Evolutionary conservation across 495 filamentous ascomycete genomes (phyloP).

Genomic region (Ascodesmis nigricans): DNA sequence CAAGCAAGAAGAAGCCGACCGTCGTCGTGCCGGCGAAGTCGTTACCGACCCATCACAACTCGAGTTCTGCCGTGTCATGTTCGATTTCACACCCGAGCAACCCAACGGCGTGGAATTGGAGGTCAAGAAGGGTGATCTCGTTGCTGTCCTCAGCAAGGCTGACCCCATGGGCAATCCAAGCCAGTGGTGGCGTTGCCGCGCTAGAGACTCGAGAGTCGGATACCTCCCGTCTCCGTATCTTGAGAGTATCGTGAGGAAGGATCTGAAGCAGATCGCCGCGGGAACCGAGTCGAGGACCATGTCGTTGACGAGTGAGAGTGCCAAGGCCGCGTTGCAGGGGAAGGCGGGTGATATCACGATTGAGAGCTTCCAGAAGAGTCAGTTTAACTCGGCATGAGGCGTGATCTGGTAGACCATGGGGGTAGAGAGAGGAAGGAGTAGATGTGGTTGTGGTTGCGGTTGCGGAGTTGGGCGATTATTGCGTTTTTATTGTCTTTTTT

Average conservation of each 20-base stretch:
- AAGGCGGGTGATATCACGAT: conserved; percentile 47
- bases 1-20: conserved; percentile 60
- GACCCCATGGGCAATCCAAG: conserved; percentile 80
- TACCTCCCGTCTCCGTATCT: conserved; percentile 82
- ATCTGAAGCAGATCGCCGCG: conserved; percentile 27
- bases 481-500: conserved; percentile 7
- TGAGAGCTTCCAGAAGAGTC: conserved; percentile 79
- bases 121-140: conserved; percentile 86
- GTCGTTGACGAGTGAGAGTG: conserved; percentile 25
- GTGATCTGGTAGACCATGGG: background rate
- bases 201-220: conserved; percentile 73
- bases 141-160: conserved; percentile 71
- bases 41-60: conserved; percentile 66
- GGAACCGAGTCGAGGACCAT: conserved; percentile 23
- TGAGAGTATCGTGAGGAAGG: conserved; percentile 54
- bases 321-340: conserved; percentile 33
- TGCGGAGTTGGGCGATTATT: conserved; percentile 6
- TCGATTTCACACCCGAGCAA: conserved; percentile 69
- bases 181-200: conserved; percentile 94
- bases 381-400: conserved; percentile 47
- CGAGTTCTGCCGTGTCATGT: conserved; percentile 83
- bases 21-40: conserved; percentile 27
- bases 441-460: conserved; percentile 2
- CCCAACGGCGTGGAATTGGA: conserved; percentile 61
- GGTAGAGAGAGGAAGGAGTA: no score